Percentiles rank a stretch among this genome's conserved stretches.
These are phyloP conservation scores for Cenchrus fungigraminus DNA, from an alignment of 176 grass and related monocot genomes.

Conservation along the genomic window DNA sequence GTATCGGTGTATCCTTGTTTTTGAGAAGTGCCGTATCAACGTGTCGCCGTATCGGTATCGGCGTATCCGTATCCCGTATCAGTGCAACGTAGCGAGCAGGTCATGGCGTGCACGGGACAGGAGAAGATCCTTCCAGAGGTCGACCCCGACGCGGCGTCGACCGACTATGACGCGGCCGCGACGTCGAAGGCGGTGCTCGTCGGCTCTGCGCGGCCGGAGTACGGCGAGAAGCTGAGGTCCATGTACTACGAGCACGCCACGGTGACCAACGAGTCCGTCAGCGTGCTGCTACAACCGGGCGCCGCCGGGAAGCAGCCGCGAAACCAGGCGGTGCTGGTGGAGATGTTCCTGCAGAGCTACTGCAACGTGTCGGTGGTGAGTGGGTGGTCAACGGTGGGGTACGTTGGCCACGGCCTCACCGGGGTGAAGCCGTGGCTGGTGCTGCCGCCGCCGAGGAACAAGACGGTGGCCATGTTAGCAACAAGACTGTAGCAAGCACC, in stretches of 20 bases:
- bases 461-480: constrained; percentile 14
- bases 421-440: constrained; percentile 64
- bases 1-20: too few relatives aligned
- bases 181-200: constrained; percentile 58
- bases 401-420: constrained; percentile 61
- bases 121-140: constrained; percentile 63
- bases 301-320: constrained; percentile 32
- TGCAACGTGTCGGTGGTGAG: constrained; percentile 60
- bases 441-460: constrained; percentile 37
- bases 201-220: constrained; percentile 41
- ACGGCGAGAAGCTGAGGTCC: constrained; percentile 51
- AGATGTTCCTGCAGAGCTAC: constrained; percentile 77
- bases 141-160: constrained; percentile 9
- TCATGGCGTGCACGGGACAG: constrained; percentile 50
- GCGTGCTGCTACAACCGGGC: constrained; percentile 41
- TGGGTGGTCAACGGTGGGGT: constrained; percentile 62
- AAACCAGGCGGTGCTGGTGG: constrained; percentile 52
- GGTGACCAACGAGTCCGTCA: constrained; percentile 48
- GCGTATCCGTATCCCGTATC: too few relatives aligned
- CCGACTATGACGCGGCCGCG: not conserved
- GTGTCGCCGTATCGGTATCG: too few relatives aligned
- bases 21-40: too few relatives aligned
- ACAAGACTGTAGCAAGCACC: too few relatives aligned
- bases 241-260: constrained; percentile 68
- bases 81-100: constrained; percentile 15